Conservation (phyloP, 352 stramenopile species). For the Globisporangium sylvaticum region DNA sequence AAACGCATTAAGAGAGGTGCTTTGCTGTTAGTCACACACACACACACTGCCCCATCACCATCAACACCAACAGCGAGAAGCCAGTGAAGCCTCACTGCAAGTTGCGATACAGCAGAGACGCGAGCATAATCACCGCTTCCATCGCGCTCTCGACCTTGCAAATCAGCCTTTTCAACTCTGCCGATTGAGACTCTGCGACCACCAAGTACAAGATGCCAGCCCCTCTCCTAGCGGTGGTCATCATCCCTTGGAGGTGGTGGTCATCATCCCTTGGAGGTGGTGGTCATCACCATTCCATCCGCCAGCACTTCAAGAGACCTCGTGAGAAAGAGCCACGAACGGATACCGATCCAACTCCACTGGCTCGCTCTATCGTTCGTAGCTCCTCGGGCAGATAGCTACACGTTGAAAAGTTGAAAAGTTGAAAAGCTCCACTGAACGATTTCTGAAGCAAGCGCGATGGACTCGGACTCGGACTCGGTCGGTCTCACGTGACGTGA, state of each 20-base stretch:
- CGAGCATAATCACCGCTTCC: too few relatives aligned
- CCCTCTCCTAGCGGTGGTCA: neutral
- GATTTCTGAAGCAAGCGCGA: neutral
- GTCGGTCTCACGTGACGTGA: neutral
- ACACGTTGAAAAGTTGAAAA: neutral
- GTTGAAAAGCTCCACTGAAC: neutral
- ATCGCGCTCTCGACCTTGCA: too few relatives aligned
- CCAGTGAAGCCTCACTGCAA: too few relatives aligned
- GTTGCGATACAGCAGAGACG: too few relatives aligned
- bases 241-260: neutral
- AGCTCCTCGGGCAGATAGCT: neutral
- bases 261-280: neutral
- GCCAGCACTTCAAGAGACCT: neutral
- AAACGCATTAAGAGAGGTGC: too few relatives aligned
- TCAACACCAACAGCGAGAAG: too few relatives aligned
- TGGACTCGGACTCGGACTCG: too few relatives aligned
- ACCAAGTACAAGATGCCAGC: too few relatives aligned
- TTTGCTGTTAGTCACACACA: too few relatives aligned
- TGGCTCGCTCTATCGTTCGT: neutral
- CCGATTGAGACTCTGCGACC: too few relatives aligned
- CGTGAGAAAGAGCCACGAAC: neutral
- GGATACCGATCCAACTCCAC: neutral
- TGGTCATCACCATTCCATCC: neutral
- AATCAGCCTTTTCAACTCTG: too few relatives aligned
- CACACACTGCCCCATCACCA: too few relatives aligned